phyloP scores from a whole-genome alignment of 164 flowering plant genomes.

The Berberis thunbergii region DNA sequence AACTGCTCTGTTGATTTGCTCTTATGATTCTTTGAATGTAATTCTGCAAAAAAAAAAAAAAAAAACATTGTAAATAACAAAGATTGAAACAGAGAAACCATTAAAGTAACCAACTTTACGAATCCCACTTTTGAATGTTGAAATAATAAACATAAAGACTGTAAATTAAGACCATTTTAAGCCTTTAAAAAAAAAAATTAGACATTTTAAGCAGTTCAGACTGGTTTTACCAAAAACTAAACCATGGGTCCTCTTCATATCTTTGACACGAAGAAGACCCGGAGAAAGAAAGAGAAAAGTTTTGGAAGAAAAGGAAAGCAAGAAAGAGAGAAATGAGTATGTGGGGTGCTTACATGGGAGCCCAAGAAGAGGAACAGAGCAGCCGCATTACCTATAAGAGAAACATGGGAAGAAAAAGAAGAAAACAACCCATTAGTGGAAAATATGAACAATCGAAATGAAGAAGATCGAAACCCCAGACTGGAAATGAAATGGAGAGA shows the following conservation, averaged over 20 bases:
- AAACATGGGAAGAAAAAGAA: neutral
- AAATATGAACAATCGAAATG: neutral
- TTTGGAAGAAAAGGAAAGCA: neutral
- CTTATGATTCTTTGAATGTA: constrained; percentile 66
- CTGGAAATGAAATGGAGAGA: neutral
- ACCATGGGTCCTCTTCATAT: neutral
- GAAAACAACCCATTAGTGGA: neutral
- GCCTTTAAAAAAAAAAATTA: too few relatives aligned
- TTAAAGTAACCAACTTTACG: too few relatives aligned
- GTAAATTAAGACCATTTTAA: too few relatives aligned
- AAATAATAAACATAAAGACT: too few relatives aligned
- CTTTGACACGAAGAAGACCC: too few relatives aligned
- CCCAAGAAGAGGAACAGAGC: constrained; percentile 29
- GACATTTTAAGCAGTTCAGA: too few relatives aligned
- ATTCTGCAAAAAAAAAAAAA: constrained; percentile 32
- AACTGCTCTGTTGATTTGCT: constrained; percentile 76
- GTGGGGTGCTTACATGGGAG: constrained; percentile 19
- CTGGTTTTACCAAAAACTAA: neutral
- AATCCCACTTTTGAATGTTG: too few relatives aligned
- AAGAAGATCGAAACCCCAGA: neutral
- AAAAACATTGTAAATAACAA: neutral
- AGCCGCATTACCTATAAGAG: constrained; percentile 23
- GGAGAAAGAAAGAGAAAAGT: neutral
- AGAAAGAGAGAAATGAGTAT: neutral
- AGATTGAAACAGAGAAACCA: too few relatives aligned